Base-by-base conservation (phyloP, 257 asterid genomes). In the Coffea canephora region DNA sequence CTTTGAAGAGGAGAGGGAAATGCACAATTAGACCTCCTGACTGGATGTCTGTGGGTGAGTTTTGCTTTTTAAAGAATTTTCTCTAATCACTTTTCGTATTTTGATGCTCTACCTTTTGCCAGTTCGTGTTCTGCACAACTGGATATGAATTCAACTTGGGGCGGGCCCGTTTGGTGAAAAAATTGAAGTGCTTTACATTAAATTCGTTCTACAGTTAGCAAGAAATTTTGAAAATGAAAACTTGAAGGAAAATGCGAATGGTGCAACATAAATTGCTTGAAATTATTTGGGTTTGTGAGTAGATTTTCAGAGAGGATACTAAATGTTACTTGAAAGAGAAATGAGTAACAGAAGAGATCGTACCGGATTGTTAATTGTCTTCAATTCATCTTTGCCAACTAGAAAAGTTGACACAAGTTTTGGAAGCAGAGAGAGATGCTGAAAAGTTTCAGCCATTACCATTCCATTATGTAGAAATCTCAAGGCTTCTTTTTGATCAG, bases 401-500 rank as follows among this genome's bases (percentile, higher is more conserved):
- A 95, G 99, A 93, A 77, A 91, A 91, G 75, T 87, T 95, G 85
- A 74, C 97, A 66, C 89, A 86, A 82, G 94, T 93, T 80, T 78
- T 95, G 85, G 99, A 95, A 85, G 92, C 97, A 50, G 98, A 95
- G 81, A 89, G 99, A 54, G 97, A 92, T 83, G 83, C 97, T 78
- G 95, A 93, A 79, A 90, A 87, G 86, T 93, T 92, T 84, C 96
- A 95, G 89, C 91, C 91, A 39, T 85, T 95, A 86, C 99, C 98
- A 82, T 95, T 93, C 87, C 98, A 95, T 79, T 95, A 95, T 75
- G 97, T 95, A 61, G 98, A 95, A 88, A 91, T 95, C 86, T 91
- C 98, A 70, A 88, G 97, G 90, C 97, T 93, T 81, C 97, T 93
- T 45, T 95, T 93, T 86, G 95, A 95, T 84, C 92, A 91, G 98